Evolutionary conservation across 2,329 filamentous ascomycete species (phyloP).

Genomic region (Didymella pinodella): DNA sequence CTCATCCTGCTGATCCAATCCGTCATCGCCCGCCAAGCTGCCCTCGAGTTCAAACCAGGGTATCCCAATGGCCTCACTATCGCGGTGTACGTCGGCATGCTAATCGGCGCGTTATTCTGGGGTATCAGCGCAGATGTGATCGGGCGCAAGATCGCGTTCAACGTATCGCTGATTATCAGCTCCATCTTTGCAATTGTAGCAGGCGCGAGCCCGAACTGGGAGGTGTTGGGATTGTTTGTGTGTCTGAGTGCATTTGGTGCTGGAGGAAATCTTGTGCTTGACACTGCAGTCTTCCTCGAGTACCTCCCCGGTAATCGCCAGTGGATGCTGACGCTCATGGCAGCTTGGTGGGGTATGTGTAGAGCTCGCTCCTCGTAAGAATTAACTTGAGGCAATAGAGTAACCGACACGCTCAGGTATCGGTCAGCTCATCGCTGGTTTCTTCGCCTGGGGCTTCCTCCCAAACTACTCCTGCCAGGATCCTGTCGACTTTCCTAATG

Average conservation of each 20-base stretch:
- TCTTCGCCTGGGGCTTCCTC: constrained; percentile 64
- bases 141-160: constrained; percentile 73
- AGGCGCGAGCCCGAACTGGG: constrained; percentile 72
- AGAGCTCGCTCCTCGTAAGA: not conserved
- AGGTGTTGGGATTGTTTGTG: constrained; percentile 69
- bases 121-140: constrained; percentile 72
- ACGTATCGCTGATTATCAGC: constrained; percentile 69
- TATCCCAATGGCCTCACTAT: constrained; percentile 68
- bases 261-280: constrained; percentile 70
- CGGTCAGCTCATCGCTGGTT: constrained; percentile 60
- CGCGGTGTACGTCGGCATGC: constrained; percentile 65
- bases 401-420: constrained; percentile 42
- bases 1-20: constrained; percentile 67
- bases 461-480: constrained; percentile 59
- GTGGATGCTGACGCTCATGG: constrained; percentile 71
- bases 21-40: constrained; percentile 67
- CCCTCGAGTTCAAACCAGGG: constrained; percentile 64
- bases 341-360: constrained; percentile 61
- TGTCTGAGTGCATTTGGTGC: constrained; percentile 69
- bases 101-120: constrained; percentile 72
- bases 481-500: constrained; percentile 44
- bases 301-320: constrained; percentile 66
- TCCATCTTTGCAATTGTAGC: constrained; percentile 69
- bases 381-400: not conserved
- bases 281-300: constrained; percentile 67